Percentiles rank a stretch among this genome's conserved stretches.
Evolutionary conservation across 106 monocot species (phyloP).

Genomic region (Apostasia ramifera): DNA sequence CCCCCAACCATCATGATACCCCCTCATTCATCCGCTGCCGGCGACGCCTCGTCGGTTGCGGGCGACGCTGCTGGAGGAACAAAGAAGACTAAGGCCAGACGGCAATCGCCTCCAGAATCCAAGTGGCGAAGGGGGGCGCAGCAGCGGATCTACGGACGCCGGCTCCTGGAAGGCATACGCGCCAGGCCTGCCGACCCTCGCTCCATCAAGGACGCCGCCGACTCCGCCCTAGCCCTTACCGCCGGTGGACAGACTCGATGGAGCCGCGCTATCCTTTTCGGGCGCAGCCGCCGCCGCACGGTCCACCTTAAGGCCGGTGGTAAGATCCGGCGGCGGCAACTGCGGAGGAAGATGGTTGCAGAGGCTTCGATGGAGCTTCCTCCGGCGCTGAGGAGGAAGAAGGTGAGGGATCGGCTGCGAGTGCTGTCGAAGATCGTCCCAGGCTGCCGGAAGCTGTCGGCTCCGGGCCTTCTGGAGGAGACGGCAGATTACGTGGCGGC

Average conservation of each 20-base stretch:
- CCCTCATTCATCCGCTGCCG: conserved; percentile 3
- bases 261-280: conserved; percentile 70
- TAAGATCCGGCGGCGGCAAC: conserved; percentile 14
- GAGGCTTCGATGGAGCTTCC: background rate
- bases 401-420: conserved; percentile 50
- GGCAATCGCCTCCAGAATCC: conserved; percentile 9
- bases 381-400: conserved; percentile 9
- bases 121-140: conserved; percentile 52
- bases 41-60: conserved; percentile 7
- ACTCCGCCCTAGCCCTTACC: conserved; percentile 69
- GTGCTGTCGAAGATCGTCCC: conserved; percentile 46
- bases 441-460: conserved; percentile 48
- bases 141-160: conserved; percentile 46
- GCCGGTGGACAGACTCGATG: conserved; percentile 55
- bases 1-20: conserved; percentile 3
- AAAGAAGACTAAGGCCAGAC: conserved; percentile 4
- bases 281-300: conserved; percentile 20
- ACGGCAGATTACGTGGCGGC: conserved; percentile 78
- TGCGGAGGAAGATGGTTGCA: background rate
- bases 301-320: conserved; percentile 34
- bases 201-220: conserved; percentile 61
- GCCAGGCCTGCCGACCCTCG: conserved; percentile 11
- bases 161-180: conserved; percentile 47
- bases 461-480: conserved; percentile 55
- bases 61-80: background rate